Base-by-base conservation (phyloP, 2,329 filamentous ascomycete genomes). In the Botrytis fabae region DNA sequence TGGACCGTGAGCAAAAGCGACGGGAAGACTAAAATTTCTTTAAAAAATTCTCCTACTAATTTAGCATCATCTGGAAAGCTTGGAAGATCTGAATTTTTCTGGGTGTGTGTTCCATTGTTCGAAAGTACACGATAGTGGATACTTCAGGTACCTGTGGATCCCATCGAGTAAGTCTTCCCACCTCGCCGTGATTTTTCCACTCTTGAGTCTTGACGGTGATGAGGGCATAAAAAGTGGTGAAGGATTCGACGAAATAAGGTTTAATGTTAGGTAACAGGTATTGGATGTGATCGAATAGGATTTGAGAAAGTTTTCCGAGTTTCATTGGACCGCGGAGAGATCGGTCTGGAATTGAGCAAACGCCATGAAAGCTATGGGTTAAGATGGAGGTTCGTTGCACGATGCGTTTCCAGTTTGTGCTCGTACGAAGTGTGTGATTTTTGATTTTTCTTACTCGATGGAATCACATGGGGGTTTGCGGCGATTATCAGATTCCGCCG, bases 361-460 rank as follows among this genome's bases (percentile, higher is more conserved):
- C 40, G 28, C 22, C 40, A 28, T 35, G 44, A 20, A 48, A 51
- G 35, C 35, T 5, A 38, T 38, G 35, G 8, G 28, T n/a, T 16
- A 51, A 38, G 46, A 66, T 38, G 63, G 62, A 51, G 44, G 44
- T 54, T 51, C 46, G 28, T 51, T 38, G 63, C 42, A 64, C 61
- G 40, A 64, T 64, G 35, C 4, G 60, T 64, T 64, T 64, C 62
- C 28, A 64, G 42, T 32, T 46, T 64, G 28, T 32, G 28, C 7
- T 64, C 18, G 42, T 12, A 51, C 32, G 32, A 32, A 32, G 32
- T 32, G 2, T 66, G 40, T 40, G 32, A 51, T 66, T 66, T 38
- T 51, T 40, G 32, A 51, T 66, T 66, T 38, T 51, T 38, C 44
- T 66, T 51, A 40, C 63, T 66, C 44, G 63, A 66, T 66, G 46